Conservation (phyloP, 768 basidiomycete genomes). For the Psilocybe cyanescens region DNA sequence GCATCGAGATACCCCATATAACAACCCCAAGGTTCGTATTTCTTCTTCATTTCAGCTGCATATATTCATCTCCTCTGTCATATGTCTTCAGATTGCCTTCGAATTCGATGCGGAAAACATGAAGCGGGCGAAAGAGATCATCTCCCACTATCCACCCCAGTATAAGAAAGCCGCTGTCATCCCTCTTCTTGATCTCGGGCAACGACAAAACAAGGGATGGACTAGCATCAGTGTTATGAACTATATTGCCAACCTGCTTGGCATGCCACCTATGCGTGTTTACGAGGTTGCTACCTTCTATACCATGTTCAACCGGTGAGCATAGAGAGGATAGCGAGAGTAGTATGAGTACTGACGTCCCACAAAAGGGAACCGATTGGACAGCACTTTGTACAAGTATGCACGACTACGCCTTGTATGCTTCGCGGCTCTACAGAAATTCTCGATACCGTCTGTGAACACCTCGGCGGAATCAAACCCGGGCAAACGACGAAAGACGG, state of each 20-base stretch:
- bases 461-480: slow-evolving; percentile 83
- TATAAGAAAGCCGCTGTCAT: slow-evolving; percentile 99
- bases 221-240: slow-evolving; percentile 99
- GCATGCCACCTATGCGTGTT: slow-evolving; percentile 97
- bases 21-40: slow-evolving; percentile 79
- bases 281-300: slow-evolving; percentile 99
- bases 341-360: neutral
- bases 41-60: neutral
- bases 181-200: slow-evolving; percentile 93
- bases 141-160: slow-evolving; percentile 92
- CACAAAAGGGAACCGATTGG: slow-evolving; percentile 89
- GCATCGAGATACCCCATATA: slow-evolving; percentile 95
- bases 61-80: neutral
- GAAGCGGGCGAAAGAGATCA: slow-evolving; percentile 87
- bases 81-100: slow-evolving; percentile 78
- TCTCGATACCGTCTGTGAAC: slow-evolving; percentile 78
- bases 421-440: slow-evolving; percentile 91
- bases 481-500: slow-evolving; percentile 95
- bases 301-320: slow-evolving; percentile 98
- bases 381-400: slow-evolving; percentile 93
- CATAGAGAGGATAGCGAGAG: neutral
- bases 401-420: slow-evolving; percentile 99
- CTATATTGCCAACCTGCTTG: slow-evolving; percentile 90
- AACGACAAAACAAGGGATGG: slow-evolving; percentile 98
- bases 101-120: slow-evolving; percentile 81